Conservation (phyloP, 2,329 filamentous ascomycete genomes). For the Penicillium sp. region DNA sequence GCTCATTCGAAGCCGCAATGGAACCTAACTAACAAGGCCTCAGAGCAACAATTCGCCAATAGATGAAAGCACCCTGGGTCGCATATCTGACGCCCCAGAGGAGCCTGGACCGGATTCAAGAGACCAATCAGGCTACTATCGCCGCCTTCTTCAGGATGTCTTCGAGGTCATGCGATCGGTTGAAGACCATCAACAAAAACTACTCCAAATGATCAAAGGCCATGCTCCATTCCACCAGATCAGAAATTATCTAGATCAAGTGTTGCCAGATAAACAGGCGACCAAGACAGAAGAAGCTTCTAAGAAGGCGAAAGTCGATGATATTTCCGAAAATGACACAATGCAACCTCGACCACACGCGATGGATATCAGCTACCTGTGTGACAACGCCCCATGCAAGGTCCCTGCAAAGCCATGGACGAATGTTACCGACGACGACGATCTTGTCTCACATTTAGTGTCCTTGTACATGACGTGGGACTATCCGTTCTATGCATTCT, state of each 20-base stretch:
- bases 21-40: not conserved
- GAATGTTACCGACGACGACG: conserved; percentile 71
- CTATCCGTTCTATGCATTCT: conserved; percentile 82
- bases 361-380: conserved; percentile 20
- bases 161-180: conserved; percentile 29
- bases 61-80: not conserved
- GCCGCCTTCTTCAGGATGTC: conserved; percentile 30
- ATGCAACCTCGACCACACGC: conserved; percentile 14
- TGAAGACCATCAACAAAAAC: conserved; percentile 15
- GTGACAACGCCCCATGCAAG: conserved; percentile 22
- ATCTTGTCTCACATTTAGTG: conserved; percentile 76
- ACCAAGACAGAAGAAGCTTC: conserved; percentile 2
- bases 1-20: not conserved
- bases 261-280: conserved; percentile 10
- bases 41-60: not conserved
- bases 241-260: conserved; percentile 24
- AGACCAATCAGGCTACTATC: conserved; percentile 21
- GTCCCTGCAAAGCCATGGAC: conserved; percentile 65
- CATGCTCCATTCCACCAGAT: conserved; percentile 29
- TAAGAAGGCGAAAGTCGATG: conserved; percentile 7
- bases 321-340: conserved; percentile 20
- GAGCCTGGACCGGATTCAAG: not conserved
- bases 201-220: conserved; percentile 30
- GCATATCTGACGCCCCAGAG: not conserved
- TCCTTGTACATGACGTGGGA: conserved; percentile 95